Evolutionary conservation across 1,284 basidiomycete species (phyloP), one percentile per base, ranked within the genome.

Genomic region (Sanghuangporus sanghuang): DNA sequence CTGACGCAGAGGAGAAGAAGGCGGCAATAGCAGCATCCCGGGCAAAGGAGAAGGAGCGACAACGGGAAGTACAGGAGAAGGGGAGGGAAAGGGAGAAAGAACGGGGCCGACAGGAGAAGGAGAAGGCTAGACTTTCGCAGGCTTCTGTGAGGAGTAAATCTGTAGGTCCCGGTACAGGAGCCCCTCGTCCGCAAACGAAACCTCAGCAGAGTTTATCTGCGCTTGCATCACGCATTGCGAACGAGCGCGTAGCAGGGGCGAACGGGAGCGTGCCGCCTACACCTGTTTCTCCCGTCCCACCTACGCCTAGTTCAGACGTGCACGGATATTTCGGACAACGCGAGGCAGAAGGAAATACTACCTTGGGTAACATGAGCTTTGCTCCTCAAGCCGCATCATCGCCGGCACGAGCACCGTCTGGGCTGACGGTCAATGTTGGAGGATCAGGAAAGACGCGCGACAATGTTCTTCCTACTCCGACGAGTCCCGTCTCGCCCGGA

Each of bases 121-220:
- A 32, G 32, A 54, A 38, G 32, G 32, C 16, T 6, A 52, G 27
- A 27, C 77, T 80, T 39, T 73, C 77, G 39, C 67, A 70, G 44
- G 67, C 75, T 16, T 77, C 78, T 5, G 68, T 73, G 21, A 76
- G 78, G 46, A 74, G 79, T 39, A 86, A 83, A 71, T 80, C 81
- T 39, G 79, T 81, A 11, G 76, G 81, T 21, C 35, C 64, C 52
- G 50, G 53, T 8, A 27, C 32, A n/a, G 32, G 23, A 1, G 23
- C 52, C 16, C 57, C 62, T 39, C 49, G 73, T 21, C 63, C 73
- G 7, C 72, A 52, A 35, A 52, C 71, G 57, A 46, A 46, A 46
- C 44, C 44, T n/a, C 74, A 75, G 0, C 78, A 78, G 69, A 77
- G 75, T 55, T 70, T 80, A 8, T 71, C 69, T 42, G 78, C 78